Base-by-base conservation (phyloP, 2,329 filamentous ascomycete species). In the Fusarium lyarnte region DNA sequence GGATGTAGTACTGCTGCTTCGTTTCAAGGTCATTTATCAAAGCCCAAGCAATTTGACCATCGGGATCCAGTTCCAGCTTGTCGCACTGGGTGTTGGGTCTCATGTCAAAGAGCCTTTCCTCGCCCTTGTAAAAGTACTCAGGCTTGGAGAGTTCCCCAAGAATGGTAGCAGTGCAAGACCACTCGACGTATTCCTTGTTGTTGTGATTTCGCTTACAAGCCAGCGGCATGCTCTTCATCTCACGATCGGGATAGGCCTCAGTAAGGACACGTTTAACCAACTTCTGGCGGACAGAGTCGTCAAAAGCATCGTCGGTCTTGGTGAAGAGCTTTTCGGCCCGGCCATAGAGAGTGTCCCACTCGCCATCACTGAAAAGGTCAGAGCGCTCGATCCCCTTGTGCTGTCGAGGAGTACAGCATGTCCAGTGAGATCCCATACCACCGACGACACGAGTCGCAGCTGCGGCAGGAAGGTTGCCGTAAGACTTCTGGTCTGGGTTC, bases 131-230 rank as follows among this genome's bases (percentile, higher is more conserved):
- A 10, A 60, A 16, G 31, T 60, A 54, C 13, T 54, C 57, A 8
- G 38, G 46, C 17, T 21, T 36, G 0, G 61, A 52, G 1, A 63
- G 43, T 1, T 61, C 55, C 4, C 55, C 57, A 6, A 64, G 57
- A 8, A 64, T 39, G n/a, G 61, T 64, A 13, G 61, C 55, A 27
- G 61, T 64, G 17, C 57, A 60, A 27, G 61, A 52, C 61, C 61
- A 62, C 33, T 64, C 57, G 2, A 64, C 21, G 3, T 64, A 64
- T 1, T 52, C 33, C 2, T 52, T 42, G 16, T 63, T 61, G 4
- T 4, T 17, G 2, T 35, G 4, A 10, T 23, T 51, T 0, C 60
- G 36, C 8, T 61, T 42, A 6, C 60, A 63, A 5, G 60, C 43
- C 0, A 63, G 5, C 1, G 60, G 60, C 60, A 63, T 63, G 27